Evolutionary conservation across 1,139 yeast species (phyloP).

Genomic region (Insectozyma bohioensis): DNA sequence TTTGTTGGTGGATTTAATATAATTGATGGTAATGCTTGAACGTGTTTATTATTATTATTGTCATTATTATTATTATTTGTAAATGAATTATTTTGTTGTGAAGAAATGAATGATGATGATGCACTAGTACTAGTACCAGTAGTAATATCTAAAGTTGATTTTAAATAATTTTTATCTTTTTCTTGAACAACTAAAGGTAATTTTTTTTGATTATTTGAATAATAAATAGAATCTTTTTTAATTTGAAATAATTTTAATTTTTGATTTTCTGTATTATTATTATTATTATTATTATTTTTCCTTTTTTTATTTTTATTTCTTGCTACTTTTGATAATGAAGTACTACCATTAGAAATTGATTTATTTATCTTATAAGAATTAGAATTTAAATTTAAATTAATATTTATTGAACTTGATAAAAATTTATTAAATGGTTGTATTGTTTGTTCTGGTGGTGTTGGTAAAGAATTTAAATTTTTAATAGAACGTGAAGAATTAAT

Average conservation of each 20-base stretch:
- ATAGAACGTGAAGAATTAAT: neutral
- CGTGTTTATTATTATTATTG: no score
- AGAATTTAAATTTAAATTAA: slow-evolving; percentile 27
- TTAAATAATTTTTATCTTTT: slow-evolving; percentile 1
- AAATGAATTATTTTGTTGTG: slow-evolving; percentile 5
- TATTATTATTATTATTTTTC: slow-evolving; percentile 11
- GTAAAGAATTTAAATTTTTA: slow-evolving; percentile 11
- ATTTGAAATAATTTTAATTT: slow-evolving; percentile 35
- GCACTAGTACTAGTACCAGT: slow-evolving; percentile 1
- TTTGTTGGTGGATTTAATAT: slow-evolving; percentile 13
- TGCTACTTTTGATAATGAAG: slow-evolving; percentile 25
- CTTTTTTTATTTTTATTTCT: slow-evolving; percentile 17
- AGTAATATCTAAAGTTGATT: slow-evolving; percentile 8
- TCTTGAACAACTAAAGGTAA: slow-evolving; percentile 15
- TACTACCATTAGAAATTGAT: slow-evolving; percentile 8
- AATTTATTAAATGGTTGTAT: slow-evolving; percentile 7
- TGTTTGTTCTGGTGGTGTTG: slow-evolving; percentile 21
- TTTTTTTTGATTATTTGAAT: slow-evolving; percentile 15
- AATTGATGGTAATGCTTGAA: slow-evolving; percentile 16
- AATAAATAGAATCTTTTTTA: slow-evolving; percentile 30
- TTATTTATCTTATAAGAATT: no score
- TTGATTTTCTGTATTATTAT: slow-evolving; percentile 13
- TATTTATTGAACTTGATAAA: slow-evolving; percentile 24
- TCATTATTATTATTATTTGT: slow-evolving; percentile 1
- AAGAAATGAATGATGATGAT: neutral